phyloP scores from a whole-genome alignment of 768 basidiomycete species.

The Suillus cothurnatus region DNA sequence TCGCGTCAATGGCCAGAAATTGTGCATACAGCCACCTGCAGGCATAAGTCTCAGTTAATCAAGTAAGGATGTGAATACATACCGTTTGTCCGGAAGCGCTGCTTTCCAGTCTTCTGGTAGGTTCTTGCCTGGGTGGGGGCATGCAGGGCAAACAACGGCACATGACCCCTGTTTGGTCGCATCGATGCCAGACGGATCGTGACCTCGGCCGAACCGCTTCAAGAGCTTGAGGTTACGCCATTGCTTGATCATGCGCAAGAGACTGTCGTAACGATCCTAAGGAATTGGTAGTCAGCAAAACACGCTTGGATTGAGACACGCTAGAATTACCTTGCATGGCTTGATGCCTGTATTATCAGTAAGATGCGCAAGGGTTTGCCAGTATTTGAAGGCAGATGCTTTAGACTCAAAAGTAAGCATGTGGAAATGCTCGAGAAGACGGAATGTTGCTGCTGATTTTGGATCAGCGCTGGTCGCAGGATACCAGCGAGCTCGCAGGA shows the following conservation, averaged over 20 bases:
- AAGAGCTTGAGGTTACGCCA: background rate
- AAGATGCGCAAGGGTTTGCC: background rate
- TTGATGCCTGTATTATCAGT: conserved; percentile 34
- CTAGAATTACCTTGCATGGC: conserved; percentile 14
- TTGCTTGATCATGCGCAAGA: background rate
- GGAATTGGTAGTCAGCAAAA: background rate
- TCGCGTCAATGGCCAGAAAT: too few species aligned
- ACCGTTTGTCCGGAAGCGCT: too few species aligned
- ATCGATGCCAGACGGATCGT: background rate
- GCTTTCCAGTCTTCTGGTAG: too few species aligned
- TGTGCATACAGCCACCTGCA: too few species aligned
- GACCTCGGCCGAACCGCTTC: background rate
- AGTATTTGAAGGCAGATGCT: background rate
- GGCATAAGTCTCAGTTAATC: too few species aligned
- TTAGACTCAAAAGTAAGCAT: background rate
- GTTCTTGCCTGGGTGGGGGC: too few species aligned
- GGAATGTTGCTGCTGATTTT: conserved; percentile 14
- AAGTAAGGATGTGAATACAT: too few species aligned
- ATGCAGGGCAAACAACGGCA: too few species aligned
- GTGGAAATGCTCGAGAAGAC: background rate
- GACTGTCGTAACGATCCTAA: background rate
- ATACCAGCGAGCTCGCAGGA: conserved; percentile 23
- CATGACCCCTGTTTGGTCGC: background rate
- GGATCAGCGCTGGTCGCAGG: conserved; percentile 35
- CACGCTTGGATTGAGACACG: background rate